Percentiles rank a stretch among this genome's conserved stretches.
phyloP scores from a whole-genome alignment of 768 basidiomycete species.

The Botryobasidium botryosum region DNA sequence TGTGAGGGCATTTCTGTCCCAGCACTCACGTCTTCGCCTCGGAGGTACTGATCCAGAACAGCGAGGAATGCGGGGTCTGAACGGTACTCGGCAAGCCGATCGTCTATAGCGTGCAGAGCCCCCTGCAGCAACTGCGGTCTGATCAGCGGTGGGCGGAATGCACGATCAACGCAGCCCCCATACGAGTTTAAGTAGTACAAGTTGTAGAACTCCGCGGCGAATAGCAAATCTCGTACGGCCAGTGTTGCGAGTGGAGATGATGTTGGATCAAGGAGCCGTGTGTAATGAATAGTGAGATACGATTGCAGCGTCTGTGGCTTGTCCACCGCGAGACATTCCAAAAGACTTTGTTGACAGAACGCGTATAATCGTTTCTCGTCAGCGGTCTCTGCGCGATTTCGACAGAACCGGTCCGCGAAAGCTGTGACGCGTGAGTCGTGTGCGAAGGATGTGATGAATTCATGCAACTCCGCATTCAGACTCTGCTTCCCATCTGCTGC shows the following conservation, averaged over 20 bases:
- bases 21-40: constrained; percentile 12
- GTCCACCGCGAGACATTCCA: constrained; percentile 85
- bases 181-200: constrained; percentile 60
- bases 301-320: constrained; percentile 65
- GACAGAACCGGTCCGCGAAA: constrained; percentile 64
- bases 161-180: constrained; percentile 40
- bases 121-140: constrained; percentile 20
- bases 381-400: constrained; percentile 31
- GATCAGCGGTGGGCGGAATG: constrained; percentile 46
- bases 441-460: constrained; percentile 78
- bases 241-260: constrained; percentile 42
- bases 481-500: constrained; percentile 47
- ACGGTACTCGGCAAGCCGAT: constrained; percentile 6
- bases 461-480: constrained; percentile 55
- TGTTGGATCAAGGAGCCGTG: constrained; percentile 42
- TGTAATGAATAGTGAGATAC: constrained; percentile 53
- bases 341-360: constrained; percentile 57
- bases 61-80: constrained; percentile 7
- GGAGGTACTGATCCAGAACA: constrained; percentile 10
- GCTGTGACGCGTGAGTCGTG: constrained; percentile 64
- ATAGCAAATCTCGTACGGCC: constrained; percentile 53
- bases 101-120: constrained; percentile 9
- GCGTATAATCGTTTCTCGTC: constrained; percentile 38
- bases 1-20: too few species aligned
- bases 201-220: constrained; percentile 62